Base-by-base conservation (phyloP, 352 stramenopile species). In the Phytophthora sp. region DNA sequence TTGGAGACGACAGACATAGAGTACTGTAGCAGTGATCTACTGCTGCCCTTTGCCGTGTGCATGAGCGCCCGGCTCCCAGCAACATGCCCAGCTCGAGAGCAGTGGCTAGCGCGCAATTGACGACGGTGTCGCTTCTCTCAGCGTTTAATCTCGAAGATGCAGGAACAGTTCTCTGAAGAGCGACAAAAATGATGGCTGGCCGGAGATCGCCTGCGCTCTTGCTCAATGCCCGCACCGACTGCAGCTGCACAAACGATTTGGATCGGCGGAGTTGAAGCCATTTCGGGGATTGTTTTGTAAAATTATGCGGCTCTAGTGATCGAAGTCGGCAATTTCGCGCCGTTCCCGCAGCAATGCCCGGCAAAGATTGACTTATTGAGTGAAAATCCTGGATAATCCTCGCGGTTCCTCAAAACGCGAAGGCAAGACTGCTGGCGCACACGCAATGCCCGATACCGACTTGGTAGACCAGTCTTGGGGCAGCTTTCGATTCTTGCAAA, bases 161-260 rank as follows among this genome's bases (percentile, higher is more conserved):
- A 70, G 54, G 33, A 12, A 50, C 49, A 45, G 21, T 57, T 23
- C 44, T 56, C n/a, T 13, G 51, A 36, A 63, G 50, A 72, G 56
- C n/a, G n/a, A n/a, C n/a, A n/a, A n/a, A n/a, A n/a, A n/a, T n/a
- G n/a, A n/a, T n/a, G n/a, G n/a, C n/a, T n/a, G n/a, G n/a, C n/a
- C n/a, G n/a, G n/a, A 24, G 54, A 21, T 35, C 33, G 49, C 24
- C 60, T 52, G 33, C 30, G 39, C 55, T 67, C 61, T 71, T 61
- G 57, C 50, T 71, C 53, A 29, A 24, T 35, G 38, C 30, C 6
- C 12, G 16, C n/a, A 57, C 59, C 50, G 54, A 44, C 57, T 76
- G 57, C 63, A 60, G 63, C 41, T 68, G 67, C 39, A 41, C 51
- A 72, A 68, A 57, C 59, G 67, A 71, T 68, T 71, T 68, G 57